phyloP scores from a whole-genome alignment of 768 basidiomycete genomes.

The Steccherinum ochraceum region DNA sequence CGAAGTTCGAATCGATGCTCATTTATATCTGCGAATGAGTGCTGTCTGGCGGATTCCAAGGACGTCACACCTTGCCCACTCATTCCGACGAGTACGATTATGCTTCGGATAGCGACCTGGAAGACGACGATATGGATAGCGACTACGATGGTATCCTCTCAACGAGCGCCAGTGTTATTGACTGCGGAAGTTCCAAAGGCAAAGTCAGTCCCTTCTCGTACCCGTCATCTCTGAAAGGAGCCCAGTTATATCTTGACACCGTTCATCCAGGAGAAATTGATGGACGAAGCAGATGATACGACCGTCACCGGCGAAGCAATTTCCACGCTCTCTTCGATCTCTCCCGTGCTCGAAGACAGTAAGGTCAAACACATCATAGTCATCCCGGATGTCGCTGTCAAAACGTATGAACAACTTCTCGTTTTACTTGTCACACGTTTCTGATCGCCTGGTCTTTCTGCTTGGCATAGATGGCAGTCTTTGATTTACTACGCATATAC shows the following conservation, averaged over 20 bases:
- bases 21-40: not conserved
- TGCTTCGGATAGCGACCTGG: conserved; percentile 2
- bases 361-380: not conserved
- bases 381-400: conserved; percentile 1
- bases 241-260: not conserved
- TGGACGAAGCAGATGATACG: not conserved
- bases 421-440: not conserved
- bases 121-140: not conserved
- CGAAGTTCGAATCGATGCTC: not conserved
- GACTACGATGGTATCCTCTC: not conserved
- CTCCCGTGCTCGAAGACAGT: not conserved
- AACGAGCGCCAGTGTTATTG: not conserved
- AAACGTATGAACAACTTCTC: conserved; percentile 3
- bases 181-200: not conserved
- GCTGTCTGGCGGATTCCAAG: not conserved
- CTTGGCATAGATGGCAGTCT: conserved; percentile 4
- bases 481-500: conserved; percentile 5
- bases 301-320: not conserved
- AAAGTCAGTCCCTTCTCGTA: not conserved
- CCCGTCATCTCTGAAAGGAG: not conserved
- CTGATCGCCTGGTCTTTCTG: not conserved
- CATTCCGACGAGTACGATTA: not conserved
- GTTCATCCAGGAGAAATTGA: not conserved
- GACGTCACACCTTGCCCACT: not conserved
- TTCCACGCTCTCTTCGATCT: not conserved